phyloP scores from a whole-genome alignment of 305 asterid genomes.

The Fraxinus albicans region DNA sequence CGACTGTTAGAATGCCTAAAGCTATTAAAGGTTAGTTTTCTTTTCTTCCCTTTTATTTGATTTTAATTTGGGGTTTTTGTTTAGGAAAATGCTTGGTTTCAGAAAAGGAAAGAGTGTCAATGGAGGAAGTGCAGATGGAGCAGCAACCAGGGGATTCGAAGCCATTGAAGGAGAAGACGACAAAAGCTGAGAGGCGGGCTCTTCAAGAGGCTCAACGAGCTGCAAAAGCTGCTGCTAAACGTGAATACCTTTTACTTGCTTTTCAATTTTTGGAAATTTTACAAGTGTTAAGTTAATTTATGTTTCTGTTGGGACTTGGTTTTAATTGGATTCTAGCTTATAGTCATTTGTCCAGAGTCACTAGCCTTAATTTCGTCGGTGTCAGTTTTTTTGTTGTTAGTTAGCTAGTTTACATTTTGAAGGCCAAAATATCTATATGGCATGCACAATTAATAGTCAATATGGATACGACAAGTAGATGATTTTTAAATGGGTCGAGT shows the following conservation, averaged over 20 bases:
- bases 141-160: constrained; percentile 45
- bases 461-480: background rate
- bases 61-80: background rate
- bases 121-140: constrained; percentile 48
- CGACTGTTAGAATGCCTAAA: constrained; percentile 36
- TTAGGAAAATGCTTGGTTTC: constrained; percentile 22
- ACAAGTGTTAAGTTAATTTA: background rate
- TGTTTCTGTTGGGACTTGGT: background rate
- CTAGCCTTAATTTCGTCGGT: background rate
- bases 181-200: constrained; percentile 94
- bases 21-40: constrained; percentile 36
- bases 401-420: background rate
- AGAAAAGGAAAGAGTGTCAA: constrained; percentile 53
- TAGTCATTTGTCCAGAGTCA: background rate
- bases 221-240: constrained; percentile 80
- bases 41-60: background rate
- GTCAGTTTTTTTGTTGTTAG: background rate
- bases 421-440: background rate
- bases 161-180: constrained; percentile 69
- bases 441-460: background rate
- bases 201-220: constrained; percentile 93
- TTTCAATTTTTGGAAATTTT: constrained; percentile 6
- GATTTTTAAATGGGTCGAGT: background rate
- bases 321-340: background rate
- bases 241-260: constrained; percentile 28